Percentiles rank a stretch among this genome's conserved stretches.
Evolutionary conservation across 2,329 filamentous ascomycete genomes (phyloP).

Genomic region (Ophiostoma piceae): DNA sequence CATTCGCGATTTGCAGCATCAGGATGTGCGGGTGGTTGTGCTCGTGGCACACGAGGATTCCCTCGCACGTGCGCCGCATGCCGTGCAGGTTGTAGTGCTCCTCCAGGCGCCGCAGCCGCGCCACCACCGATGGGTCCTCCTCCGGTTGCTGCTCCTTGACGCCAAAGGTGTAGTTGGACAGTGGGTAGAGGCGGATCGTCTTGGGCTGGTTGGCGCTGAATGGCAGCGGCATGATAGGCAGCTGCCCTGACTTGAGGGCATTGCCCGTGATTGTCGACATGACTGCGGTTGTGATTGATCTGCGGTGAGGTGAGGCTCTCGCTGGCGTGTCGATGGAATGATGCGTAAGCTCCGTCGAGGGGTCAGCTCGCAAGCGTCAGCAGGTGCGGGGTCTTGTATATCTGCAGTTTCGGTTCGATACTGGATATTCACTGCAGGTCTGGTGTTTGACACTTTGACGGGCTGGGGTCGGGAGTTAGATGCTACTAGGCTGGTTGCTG

Average conservation of each 20-base stretch:
- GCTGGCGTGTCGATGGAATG: not conserved
- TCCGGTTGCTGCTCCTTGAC: slow-evolving; percentile 98
- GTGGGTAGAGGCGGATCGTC: slow-evolving; percentile 85
- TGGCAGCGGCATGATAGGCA: slow-evolving; percentile 70
- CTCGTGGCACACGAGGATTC: slow-evolving; percentile 95
- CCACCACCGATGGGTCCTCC: slow-evolving; percentile 92
- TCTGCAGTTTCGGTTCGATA: not conserved
- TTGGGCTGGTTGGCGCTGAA: slow-evolving; percentile 88
- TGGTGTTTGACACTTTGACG: not conserved
- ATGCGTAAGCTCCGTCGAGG: not conserved
- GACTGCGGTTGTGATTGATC: slow-evolving; percentile 20
- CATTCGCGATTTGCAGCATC: slow-evolving; percentile 98
- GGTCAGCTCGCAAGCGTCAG: not conserved
- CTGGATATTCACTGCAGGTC: not conserved
- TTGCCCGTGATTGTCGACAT: slow-evolving; percentile 84
- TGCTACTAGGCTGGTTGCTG: not conserved
- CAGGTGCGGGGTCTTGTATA: not conserved
- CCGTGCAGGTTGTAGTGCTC: slow-evolving; percentile 89
- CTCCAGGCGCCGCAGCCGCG: slow-evolving; percentile 87
- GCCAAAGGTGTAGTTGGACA: slow-evolving; percentile 98
- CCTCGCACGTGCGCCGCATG: slow-evolving; percentile 96
- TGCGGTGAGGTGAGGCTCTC: not conserved
- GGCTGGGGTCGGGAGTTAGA: not conserved
- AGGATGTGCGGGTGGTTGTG: slow-evolving; percentile 98
- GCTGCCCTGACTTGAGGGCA: slow-evolving; percentile 69